Conservation (phyloP, 352 stramenopile genomes). For the Aphanomyces invadans region DNA sequence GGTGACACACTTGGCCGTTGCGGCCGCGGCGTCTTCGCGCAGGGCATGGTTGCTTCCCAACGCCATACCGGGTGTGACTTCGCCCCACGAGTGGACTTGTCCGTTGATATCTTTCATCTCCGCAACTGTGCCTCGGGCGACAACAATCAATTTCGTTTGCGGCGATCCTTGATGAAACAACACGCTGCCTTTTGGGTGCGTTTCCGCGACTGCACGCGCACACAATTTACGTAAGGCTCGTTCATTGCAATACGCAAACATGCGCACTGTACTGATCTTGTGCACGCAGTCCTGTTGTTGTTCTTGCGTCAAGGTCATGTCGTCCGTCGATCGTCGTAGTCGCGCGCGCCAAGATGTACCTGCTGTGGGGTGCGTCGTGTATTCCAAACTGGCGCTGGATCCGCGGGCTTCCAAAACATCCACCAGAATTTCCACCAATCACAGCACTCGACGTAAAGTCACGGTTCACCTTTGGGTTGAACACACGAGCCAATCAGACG, state of each 20-base stretch:
- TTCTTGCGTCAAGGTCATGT: slow-evolving; percentile 16
- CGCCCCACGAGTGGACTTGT: slow-evolving; percentile 66
- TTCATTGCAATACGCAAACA: slow-evolving; percentile 80
- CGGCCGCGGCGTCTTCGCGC: slow-evolving; percentile 61
- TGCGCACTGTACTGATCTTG: slow-evolving; percentile 50
- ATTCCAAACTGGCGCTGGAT: slow-evolving; percentile 2
- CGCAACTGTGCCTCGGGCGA: slow-evolving; percentile 56
- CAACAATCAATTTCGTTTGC: slow-evolving; percentile 74
- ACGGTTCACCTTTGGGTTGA: background rate
- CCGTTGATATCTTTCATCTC: slow-evolving; percentile 75
- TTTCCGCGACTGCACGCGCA: slow-evolving; percentile 45
- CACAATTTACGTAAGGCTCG: slow-evolving; percentile 74
- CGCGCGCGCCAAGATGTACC: background rate
- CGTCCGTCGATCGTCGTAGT: too few relatives aligned
- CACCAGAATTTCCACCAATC: slow-evolving; percentile 3
- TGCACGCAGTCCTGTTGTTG: slow-evolving; percentile 51
- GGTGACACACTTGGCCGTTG: slow-evolving; percentile 71
- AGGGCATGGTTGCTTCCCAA: slow-evolving; percentile 79
- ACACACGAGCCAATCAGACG: background rate
- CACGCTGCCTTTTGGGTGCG: slow-evolving; percentile 62
- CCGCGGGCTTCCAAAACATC: background rate
- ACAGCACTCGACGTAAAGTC: background rate
- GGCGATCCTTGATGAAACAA: slow-evolving; percentile 73
- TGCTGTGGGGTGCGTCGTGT: background rate
- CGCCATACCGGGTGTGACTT: slow-evolving; percentile 39